Evolutionary conservation across 1,284 basidiomycete genomes (phyloP).

Genomic region (Naganishia cerealis): DNA sequence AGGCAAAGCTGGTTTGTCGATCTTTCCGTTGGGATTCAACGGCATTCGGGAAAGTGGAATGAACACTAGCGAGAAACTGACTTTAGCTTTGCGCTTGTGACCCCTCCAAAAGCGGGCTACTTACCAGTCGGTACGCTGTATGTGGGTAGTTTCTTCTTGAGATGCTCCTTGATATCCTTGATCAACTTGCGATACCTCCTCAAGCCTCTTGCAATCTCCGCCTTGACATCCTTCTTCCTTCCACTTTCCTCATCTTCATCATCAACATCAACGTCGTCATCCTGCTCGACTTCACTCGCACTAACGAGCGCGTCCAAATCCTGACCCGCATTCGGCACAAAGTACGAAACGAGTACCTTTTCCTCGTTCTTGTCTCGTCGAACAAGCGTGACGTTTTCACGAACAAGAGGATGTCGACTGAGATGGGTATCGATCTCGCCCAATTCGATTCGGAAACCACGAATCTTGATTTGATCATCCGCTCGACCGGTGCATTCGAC

Average conservation of each 20-base stretch:
- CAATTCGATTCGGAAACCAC: conserved; percentile 97
- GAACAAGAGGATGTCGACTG: conserved; percentile 84
- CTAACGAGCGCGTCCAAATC: conserved; percentile 72
- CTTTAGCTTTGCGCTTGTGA: conserved; percentile 6
- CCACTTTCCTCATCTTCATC: conserved; percentile 61
- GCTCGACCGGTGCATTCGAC: conserved; percentile 97
- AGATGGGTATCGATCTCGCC: conserved; percentile 98
- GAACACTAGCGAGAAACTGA: conserved; percentile 64
- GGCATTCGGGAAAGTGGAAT: conserved; percentile 95
- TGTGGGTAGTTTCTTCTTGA: conserved; percentile 94
- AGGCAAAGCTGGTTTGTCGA: conserved; percentile 96
- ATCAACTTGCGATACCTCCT: conserved; percentile 82
- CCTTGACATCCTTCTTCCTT: conserved; percentile 51
- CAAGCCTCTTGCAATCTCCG: conserved; percentile 68
- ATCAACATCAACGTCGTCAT: conserved; percentile 58
- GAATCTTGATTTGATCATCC: conserved; percentile 99
- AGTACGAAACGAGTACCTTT: conserved; percentile 97
- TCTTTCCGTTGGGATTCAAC: conserved; percentile 97
- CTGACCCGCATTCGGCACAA: conserved; percentile 80
- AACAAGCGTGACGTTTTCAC: conserved; percentile 96
- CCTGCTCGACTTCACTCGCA: conserved; percentile 63
- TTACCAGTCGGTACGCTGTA: conserved; percentile 84
- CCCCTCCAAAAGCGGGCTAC: conserved; percentile 42
- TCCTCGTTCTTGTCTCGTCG: conserved; percentile 98
- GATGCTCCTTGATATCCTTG: conserved; percentile 88